Evolutionary conservation across 768 basidiomycete genomes (phyloP).

Genomic region (Infundibulicybe gibba): DNA sequence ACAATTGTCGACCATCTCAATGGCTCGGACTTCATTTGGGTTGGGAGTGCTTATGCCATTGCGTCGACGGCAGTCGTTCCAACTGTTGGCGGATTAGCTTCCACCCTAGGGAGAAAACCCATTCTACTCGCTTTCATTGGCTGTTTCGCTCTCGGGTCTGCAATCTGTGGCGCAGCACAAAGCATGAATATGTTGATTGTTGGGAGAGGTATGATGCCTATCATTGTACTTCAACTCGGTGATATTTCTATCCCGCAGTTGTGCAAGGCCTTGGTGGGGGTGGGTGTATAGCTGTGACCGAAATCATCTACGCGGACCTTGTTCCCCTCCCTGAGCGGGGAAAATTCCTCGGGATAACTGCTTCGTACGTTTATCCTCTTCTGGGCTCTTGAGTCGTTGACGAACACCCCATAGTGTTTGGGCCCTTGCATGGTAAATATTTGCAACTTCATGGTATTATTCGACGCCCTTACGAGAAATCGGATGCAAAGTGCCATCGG

Average conservation of each 20-base stretch:
- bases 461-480: background rate
- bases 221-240: background rate
- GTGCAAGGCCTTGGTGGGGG: conserved; percentile 38
- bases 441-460: conserved; percentile 4
- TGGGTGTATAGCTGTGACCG: conserved; percentile 26
- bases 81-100: conserved; percentile 25
- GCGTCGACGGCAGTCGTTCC: conserved; percentile 36
- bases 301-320: conserved; percentile 41
- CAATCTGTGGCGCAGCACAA: conserved; percentile 37
- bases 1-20: conserved; percentile 25
- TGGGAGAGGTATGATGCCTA: conserved; percentile 21
- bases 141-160: conserved; percentile 40
- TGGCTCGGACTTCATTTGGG: conserved; percentile 37
- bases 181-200: conserved; percentile 40
- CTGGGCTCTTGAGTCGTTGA: conserved; percentile 8
- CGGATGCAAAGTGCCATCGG: conserved; percentile 10
- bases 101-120: conserved; percentile 34
- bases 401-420: no score
- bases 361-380: conserved; percentile 25
- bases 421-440: no score
- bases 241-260: conserved; percentile 13
- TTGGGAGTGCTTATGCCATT: conserved; percentile 39
- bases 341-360: conserved; percentile 18
- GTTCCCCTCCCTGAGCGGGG: conserved; percentile 44
- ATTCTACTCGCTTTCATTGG: conserved; percentile 25